Conservation (phyloP, 1,284 basidiomycete species). For the Hypsizygus ulmarius region DNA sequence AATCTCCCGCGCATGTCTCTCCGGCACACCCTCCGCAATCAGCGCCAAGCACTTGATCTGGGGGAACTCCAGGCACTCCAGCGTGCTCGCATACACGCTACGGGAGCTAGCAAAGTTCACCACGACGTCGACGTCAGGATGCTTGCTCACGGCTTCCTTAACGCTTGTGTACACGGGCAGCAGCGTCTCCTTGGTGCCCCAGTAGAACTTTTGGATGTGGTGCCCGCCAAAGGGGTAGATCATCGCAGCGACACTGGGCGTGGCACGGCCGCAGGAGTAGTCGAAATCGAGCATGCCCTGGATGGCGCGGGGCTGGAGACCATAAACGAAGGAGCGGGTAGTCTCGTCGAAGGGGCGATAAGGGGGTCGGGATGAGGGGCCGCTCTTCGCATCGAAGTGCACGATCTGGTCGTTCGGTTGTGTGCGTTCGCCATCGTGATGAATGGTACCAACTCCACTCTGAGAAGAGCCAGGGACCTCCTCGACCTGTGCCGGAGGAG, state of each 20-base stretch:
- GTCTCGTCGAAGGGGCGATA: constrained; percentile 90
- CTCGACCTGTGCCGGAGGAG: constrained; percentile 33
- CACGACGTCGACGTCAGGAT: constrained; percentile 94
- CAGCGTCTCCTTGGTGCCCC: constrained; percentile 99
- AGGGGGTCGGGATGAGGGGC: constrained; percentile 57
- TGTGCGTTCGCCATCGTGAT: constrained; percentile 77
- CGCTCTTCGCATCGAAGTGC: constrained; percentile 62
- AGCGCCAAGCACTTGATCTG: constrained; percentile 81
- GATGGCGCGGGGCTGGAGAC: constrained; percentile 98
- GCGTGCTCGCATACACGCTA: constrained; percentile 92
- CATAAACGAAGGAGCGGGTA: constrained; percentile 96
- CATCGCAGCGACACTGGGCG: constrained; percentile 98
- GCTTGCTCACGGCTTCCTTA: constrained; percentile 91
- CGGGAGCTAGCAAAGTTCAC: constrained; percentile 98
- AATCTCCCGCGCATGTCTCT: constrained; percentile 97
- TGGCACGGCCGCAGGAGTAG: constrained; percentile 91
- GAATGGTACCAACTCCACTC: constrained; percentile 71
- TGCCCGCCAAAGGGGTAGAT: constrained; percentile 99
- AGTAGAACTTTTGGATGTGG: constrained; percentile 99
- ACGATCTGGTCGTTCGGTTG: constrained; percentile 90
- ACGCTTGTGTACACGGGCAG: constrained; percentile 96
- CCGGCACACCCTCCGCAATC: constrained; percentile 98
- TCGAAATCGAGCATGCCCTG: constrained; percentile 99
- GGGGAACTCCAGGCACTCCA: constrained; percentile 78
- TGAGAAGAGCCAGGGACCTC: constrained; percentile 25